phyloP scores from a whole-genome alignment of 768 basidiomycete species.

The Kwoniella bestiolae region DNA sequence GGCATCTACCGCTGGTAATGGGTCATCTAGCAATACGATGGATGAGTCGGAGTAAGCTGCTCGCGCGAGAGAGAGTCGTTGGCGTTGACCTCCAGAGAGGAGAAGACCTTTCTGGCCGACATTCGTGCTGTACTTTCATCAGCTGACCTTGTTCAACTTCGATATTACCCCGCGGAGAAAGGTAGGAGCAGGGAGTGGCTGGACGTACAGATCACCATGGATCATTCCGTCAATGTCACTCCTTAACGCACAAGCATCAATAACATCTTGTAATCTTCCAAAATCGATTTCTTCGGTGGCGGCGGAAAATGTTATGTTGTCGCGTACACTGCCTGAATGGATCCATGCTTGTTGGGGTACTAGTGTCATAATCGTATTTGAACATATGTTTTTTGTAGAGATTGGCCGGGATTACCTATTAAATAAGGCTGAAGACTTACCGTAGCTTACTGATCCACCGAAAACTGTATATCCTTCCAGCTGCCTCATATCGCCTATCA shows the following conservation, averaged over 20 bases:
- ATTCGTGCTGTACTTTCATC: conserved; percentile 60
- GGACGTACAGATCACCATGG: conserved; percentile 43
- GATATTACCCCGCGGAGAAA: too few relatives aligned
- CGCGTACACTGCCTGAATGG: conserved; percentile 50
- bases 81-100: conserved; percentile 55
- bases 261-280: conserved; percentile 31
- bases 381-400: not conserved
- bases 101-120: conserved; percentile 77
- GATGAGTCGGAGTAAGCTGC: conserved; percentile 42
- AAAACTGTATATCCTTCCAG: conserved; percentile 37
- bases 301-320: conserved; percentile 54
- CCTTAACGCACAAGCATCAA: conserved; percentile 48
- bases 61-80: conserved; percentile 49
- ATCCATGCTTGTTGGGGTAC: conserved; percentile 57
- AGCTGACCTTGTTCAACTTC: not conserved
- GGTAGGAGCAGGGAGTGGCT: too few relatives aligned
- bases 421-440: too few relatives aligned
- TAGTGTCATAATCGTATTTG: not conserved
- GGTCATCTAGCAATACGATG: conserved; percentile 55
- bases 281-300: conserved; percentile 33
- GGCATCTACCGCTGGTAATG: conserved; percentile 75
- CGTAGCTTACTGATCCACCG: conserved; percentile 48
- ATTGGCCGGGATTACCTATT: too few relatives aligned
- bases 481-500: conserved; percentile 54
- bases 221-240: conserved; percentile 39